Evolutionary conservation across 2,329 filamentous ascomycete genomes (phyloP).

Genomic region (Arachnomyces sp.): DNA sequence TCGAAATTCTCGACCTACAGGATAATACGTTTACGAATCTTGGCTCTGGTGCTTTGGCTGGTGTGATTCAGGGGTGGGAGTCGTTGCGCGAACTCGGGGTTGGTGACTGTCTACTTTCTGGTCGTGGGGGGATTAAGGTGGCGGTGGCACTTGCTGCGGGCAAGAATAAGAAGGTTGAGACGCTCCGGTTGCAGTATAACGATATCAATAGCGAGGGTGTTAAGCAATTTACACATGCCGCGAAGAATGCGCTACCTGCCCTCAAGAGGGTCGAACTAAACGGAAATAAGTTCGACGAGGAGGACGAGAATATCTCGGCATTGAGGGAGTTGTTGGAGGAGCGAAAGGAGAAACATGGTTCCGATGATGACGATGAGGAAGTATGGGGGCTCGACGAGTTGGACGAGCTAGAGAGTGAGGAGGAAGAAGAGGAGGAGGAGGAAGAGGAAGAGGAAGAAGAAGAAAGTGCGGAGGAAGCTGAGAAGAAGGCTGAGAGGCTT

Average conservation of each 20-base stretch:
- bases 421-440: conserved; percentile 52
- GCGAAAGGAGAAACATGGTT: conserved; percentile 62
- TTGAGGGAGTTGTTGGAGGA: conserved; percentile 65
- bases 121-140: conserved; percentile 66
- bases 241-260: conserved; percentile 59
- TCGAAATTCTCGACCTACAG: conserved; percentile 80
- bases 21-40: conserved; percentile 91
- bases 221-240: conserved; percentile 60
- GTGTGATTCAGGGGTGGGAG: conserved; percentile 65
- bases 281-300: conserved; percentile 88
- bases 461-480: conserved; percentile 43
- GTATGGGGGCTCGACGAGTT: conserved; percentile 80
- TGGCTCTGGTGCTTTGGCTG: conserved; percentile 70
- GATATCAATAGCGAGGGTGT: conserved; percentile 76
- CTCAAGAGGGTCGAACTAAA: conserved; percentile 87
- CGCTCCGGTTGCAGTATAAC: conserved; percentile 82
- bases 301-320: conserved; percentile 62
- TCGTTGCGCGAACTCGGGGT: conserved; percentile 75
- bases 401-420: conserved; percentile 70
- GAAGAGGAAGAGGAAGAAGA: conserved; percentile 65
- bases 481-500: conserved; percentile 60
- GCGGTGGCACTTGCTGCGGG: conserved; percentile 65
- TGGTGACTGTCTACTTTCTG: conserved; percentile 75
- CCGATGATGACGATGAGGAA: conserved; percentile 61
- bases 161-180: conserved; percentile 69